Base-by-base conservation (phyloP, 371 early-diverging fungal species). In the Mortierella sp. region DNA sequence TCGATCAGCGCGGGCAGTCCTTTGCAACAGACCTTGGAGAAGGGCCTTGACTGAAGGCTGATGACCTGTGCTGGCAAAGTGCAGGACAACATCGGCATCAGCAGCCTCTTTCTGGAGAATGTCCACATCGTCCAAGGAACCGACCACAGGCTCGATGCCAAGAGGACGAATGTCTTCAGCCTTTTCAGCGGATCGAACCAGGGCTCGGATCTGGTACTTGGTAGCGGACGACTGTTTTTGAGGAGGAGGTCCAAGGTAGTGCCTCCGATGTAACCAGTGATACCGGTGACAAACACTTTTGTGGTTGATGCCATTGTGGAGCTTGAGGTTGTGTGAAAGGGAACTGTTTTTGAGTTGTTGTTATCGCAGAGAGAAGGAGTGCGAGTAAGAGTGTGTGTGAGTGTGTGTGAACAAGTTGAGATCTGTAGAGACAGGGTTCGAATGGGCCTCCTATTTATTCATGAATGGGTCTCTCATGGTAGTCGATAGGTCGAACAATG, bases 261-360 rank as follows among this genome's bases (percentile, higher is more conserved):
- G 1, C 77, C 74, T 1, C 82, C 82, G 25, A 82, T 64, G 65
- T 74, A 81, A 7, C 82, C 82, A n/a, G 82, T 81, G 7, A 62
- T 66, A 4, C 82, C 82, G 23, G 70, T 58, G 47, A 77, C 51
- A 48, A 76, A 81, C 50, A 76, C 72, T 14, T 53, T 37, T 37
- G 37, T 57, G 28, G 63, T 45, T 0, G 72, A 62, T 15, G 77
- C 69, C 77, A 77, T 77, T 23, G 21, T 67, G 44, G 15, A 12
- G 21, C 7, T 44, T 16, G 23, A 21, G 43, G 4, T 46, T 25
- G 5, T 11, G 25, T n/a, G 44, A 43, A 57, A 37, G 5, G 16
- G 25, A 16, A 15, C 23, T n/a, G n/a, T n/a, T n/a, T n/a, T n/a
- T n/a, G n/a, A n/a, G n/a, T n/a, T n/a, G n/a, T n/a, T n/a, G n/a